These are phyloP conservation scores for Cyberlindnera subsufficiens DNA, from an alignment of 805 yeast species.

Conservation along the genomic window DNA sequence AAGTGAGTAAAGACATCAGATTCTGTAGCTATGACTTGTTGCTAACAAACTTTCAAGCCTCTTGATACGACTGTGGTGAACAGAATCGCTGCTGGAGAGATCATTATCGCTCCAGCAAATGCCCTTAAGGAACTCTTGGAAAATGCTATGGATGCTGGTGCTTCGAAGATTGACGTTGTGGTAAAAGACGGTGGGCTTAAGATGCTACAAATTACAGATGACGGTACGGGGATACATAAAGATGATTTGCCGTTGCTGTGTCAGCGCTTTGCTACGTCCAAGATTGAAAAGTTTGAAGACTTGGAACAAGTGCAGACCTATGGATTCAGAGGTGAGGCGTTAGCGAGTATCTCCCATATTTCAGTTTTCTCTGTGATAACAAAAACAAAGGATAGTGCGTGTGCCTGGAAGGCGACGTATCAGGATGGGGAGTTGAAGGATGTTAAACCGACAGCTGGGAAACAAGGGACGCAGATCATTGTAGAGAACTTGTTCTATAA, in stretches of 20 bases:
- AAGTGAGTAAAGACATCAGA: background rate
- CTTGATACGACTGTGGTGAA: conserved; percentile 74
- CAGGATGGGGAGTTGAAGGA: conserved; percentile 55
- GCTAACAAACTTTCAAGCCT: conserved; percentile 23
- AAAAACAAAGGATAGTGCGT: conserved; percentile 48
- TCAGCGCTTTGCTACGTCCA: conserved; percentile 89
- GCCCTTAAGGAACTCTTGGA: conserved; percentile 92
- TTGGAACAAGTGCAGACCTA: conserved; percentile 65
- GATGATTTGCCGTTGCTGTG: conserved; percentile 79
- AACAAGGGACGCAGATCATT: conserved; percentile 73
- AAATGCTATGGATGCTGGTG: conserved; percentile 83
- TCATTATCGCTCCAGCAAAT: conserved; percentile 88
- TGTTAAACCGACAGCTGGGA: conserved; percentile 71
- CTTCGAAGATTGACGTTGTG: conserved; percentile 67
- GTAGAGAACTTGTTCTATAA: conserved; percentile 91
- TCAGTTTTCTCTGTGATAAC: conserved; percentile 78
- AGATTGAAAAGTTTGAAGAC: conserved; percentile 70
- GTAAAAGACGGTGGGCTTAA: conserved; percentile 93
- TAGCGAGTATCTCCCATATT: conserved; percentile 90
- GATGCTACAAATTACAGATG: conserved; percentile 79
- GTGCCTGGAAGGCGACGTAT: conserved; percentile 72
- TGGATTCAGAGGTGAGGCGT: conserved; percentile 96
- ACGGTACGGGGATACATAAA: conserved; percentile 74
- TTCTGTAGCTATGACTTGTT: background rate
- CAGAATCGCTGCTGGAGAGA: conserved; percentile 95